These are phyloP conservation scores for Scedosporium minutisporum DNA, from an alignment of 2,329 filamentous ascomycete species.

Conservation along the genomic window DNA sequence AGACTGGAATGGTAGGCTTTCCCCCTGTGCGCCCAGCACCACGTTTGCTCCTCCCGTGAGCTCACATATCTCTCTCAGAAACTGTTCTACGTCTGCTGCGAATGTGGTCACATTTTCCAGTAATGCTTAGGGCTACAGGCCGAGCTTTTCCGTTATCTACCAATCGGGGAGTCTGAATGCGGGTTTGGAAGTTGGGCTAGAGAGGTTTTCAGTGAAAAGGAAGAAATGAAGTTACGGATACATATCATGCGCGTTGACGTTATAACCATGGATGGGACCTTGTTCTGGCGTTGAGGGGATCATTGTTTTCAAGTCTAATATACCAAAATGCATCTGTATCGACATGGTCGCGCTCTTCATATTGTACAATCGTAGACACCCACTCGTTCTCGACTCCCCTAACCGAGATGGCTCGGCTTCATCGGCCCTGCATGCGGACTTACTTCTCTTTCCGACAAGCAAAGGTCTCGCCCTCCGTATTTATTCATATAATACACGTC, in stretches of 20 bases:
- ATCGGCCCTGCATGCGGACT: not conserved
- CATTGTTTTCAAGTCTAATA: not conserved
- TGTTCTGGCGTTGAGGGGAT: not conserved
- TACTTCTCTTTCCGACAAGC: not conserved
- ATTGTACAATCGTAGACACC: not conserved
- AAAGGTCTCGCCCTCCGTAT: not conserved
- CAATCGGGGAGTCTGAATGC: not conserved
- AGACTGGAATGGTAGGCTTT: conserved; percentile 88
- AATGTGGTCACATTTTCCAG: conserved; percentile 80
- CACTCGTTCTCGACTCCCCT: not conserved
- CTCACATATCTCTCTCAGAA: conserved; percentile 43
- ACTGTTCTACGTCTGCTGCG: conserved; percentile 90
- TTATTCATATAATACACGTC: not conserved
- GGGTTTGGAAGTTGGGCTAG: not conserved
- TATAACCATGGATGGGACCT: not conserved
- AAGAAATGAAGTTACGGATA: not conserved
- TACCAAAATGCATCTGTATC: not conserved
- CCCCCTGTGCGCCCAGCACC: not conserved
- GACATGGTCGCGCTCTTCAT: not conserved
- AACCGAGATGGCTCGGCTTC: not conserved
- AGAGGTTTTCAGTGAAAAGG: not conserved
- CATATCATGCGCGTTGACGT: not conserved
- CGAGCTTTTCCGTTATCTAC: conserved; percentile 7
- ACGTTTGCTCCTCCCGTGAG: not conserved
- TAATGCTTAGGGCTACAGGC: conserved; percentile 20